Evolutionary conservation across 805 yeast species (phyloP), one percentile per base, ranked within the genome.

Genomic region (Hanseniaspora thailandica): DNA sequence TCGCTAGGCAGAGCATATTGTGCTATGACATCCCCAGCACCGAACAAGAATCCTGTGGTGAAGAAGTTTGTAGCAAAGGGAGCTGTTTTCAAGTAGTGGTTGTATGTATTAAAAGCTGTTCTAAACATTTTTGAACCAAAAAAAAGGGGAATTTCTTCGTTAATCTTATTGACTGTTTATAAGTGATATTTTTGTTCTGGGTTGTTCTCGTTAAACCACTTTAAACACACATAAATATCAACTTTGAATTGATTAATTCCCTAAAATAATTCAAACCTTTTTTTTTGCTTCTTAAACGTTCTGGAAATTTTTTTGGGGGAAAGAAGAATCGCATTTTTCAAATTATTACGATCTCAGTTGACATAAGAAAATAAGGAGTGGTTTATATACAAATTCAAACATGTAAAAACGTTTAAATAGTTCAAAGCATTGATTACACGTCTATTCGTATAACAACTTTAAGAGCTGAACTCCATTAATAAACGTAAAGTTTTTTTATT

Each of bases 1-100:
- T 35, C 31, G 28, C 28, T 17, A 30, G 48, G 30, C 63, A 63
- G 8, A 75, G 49, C 20, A 7, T 30, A 12, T 63, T 87, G 95
- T 0, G 95, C 96, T 25, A 84, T 59, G 1, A 66, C 67, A 64
- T 87, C 96, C 2, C 96, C 96, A 1, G 80, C 55, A 0, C 87
- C 93, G 63, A 86, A 86, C 4, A 80, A 71, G 51, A 75, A 66
- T 13, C 83, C 82, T 1, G 82, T 77, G 49, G 77, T 69, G 26
- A 73, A 47, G 62, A 78, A 75, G 61, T 80, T 80, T 48, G 82
- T 76, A 2, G 45, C 34, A n/a, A 30, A 39, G 2, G 53, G 53
- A 23, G 22, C n/a, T 9, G 34, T 40, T 34, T 41, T 33, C 19
- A 49, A 25, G n/a, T 19, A 31, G 17, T 39, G 10, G 25, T 20